Base-by-base conservation (phyloP, 805 yeast genomes). In the Ogataea nitratoaversa region DNA sequence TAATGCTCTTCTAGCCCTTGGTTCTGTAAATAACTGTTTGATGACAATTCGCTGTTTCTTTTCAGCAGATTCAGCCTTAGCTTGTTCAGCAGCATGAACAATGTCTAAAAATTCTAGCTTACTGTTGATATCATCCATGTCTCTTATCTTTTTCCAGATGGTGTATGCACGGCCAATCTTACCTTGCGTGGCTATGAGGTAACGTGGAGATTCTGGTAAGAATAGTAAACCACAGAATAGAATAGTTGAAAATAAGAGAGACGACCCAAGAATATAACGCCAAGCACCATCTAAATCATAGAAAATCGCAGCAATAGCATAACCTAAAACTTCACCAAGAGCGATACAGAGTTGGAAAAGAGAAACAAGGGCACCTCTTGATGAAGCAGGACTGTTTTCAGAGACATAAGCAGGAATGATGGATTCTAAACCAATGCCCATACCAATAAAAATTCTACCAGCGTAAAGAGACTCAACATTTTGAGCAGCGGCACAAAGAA, bases 381-480 rank as follows among this genome's bases (percentile, higher is more conserved):
- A 68, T n/a, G 56, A 55, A 1, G 81, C 70, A 8, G 83, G 83
- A 22, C 74, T 78, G 40, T 75, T 72, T 53, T 80, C 85, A 19
- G 82, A 70, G 38, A 79, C 74, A 53, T 78, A 79, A 40, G 77
- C 71, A 50, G 80, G 79, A 47, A 79, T 80, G 34, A 81, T 82
- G 54, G 82, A 80, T 59, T 78, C 84, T 34, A 79, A 68, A 44
- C 86, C 86, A 40, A 79, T 74, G 51, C 84, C 85, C 29, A 76
- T 59, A 44, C 86, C 86, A 28, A 79, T 62, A 40, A 78, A 53
- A 48, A 78, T 73, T 52, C 84, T 71, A 54, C 82, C 76, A 41
- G 79, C 79, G 60, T 70, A 69, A 70, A 83, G 64, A 65, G 76
- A 76, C 24, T 62, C 59, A 34, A 65, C 66, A 44, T 54, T 55